Percentiles rank a stretch among this genome's conserved stretches.
phyloP scores from a whole-genome alignment of 2,329 filamentous ascomycete genomes.

The Fusarium proliferatum region DNA sequence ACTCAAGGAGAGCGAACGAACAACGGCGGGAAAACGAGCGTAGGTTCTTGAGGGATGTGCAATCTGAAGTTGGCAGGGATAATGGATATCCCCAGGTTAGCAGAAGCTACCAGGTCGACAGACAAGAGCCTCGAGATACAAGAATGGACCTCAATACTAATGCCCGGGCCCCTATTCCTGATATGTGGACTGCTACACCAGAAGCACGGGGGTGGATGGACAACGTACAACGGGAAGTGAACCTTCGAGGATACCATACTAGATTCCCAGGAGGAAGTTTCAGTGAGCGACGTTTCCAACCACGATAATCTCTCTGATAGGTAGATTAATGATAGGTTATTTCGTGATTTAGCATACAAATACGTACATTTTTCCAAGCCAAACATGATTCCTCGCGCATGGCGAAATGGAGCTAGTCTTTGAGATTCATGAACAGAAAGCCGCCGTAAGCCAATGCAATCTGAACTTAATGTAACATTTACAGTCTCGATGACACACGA shows the following conservation, averaged over 20 bases:
- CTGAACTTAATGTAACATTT: background rate
- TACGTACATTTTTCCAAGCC: accelerated
- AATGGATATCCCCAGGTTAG: background rate
- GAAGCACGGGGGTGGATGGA: background rate
- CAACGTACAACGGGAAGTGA: background rate
- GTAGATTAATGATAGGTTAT: background rate
- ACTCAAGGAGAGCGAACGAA: background rate
- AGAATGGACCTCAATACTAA: background rate
- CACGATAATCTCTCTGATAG: too few species aligned
- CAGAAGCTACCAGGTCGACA: background rate
- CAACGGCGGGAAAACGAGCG: background rate
- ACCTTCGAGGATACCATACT: background rate
- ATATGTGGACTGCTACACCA: background rate
- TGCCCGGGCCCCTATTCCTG: background rate
- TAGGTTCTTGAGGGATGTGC: background rate
- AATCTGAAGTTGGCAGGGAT: background rate
- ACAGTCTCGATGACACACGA: accelerated
- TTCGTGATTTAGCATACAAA: background rate
- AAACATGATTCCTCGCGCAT: background rate
- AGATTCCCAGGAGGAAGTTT: background rate
- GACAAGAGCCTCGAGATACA: background rate
- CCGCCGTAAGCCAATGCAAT: accelerated
- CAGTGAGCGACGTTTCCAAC: too few species aligned
- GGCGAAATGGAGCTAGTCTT: accelerated
- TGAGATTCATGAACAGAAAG: accelerated